Evolutionary conservation across 805 yeast genomes (phyloP).

Genomic region (Metschnikowia orientalis): DNA sequence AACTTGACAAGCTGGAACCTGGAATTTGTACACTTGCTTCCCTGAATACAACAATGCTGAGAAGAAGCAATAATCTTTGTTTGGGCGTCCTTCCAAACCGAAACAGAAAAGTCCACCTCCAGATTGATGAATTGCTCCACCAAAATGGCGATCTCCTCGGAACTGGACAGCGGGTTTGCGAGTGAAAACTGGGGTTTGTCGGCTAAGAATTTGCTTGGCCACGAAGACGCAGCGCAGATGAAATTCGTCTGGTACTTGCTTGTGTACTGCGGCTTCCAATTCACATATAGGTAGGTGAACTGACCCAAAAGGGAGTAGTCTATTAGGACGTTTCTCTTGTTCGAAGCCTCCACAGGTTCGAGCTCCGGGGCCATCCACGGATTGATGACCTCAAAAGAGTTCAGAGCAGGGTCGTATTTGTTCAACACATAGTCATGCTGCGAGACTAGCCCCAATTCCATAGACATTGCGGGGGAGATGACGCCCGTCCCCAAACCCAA

Average conservation of each 20-base stretch:
- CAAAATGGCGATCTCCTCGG: slow-evolving; percentile 27
- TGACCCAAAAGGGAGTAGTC: slow-evolving; percentile 22
- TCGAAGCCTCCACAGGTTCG: too few species aligned
- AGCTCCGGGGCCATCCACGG: slow-evolving; percentile 29
- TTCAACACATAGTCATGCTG: slow-evolving; percentile 70
- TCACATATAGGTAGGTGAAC: slow-evolving; percentile 55
- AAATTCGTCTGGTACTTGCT: slow-evolving; percentile 21
- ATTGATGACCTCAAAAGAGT: slow-evolving; percentile 22
- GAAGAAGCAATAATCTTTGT: slow-evolving; percentile 5
- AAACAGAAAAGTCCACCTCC: slow-evolving; percentile 10
- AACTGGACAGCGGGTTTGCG: slow-evolving; percentile 23
- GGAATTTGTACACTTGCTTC: slow-evolving; percentile 29
- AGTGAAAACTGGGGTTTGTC: slow-evolving; percentile 45
- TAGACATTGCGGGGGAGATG: slow-evolving; percentile 31
- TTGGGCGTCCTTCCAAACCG: slow-evolving; percentile 11
- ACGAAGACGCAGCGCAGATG: slow-evolving; percentile 12
- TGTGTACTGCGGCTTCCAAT: slow-evolving; percentile 51
- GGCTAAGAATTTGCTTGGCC: slow-evolving; percentile 15
- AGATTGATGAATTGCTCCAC: slow-evolving; percentile 8
- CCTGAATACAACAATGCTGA: slow-evolving; percentile 21
- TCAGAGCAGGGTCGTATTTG: slow-evolving; percentile 3
- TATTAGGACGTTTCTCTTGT: slow-evolving; percentile 13
- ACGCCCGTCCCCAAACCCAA: slow-evolving; percentile 69
- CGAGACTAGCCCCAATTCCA: slow-evolving; percentile 39
- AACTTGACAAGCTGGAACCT: slow-evolving; percentile 36